These are phyloP conservation scores for Stereum hirsutum DNA, from an alignment of 1,284 basidiomycete species.

Conservation along the genomic window DNA sequence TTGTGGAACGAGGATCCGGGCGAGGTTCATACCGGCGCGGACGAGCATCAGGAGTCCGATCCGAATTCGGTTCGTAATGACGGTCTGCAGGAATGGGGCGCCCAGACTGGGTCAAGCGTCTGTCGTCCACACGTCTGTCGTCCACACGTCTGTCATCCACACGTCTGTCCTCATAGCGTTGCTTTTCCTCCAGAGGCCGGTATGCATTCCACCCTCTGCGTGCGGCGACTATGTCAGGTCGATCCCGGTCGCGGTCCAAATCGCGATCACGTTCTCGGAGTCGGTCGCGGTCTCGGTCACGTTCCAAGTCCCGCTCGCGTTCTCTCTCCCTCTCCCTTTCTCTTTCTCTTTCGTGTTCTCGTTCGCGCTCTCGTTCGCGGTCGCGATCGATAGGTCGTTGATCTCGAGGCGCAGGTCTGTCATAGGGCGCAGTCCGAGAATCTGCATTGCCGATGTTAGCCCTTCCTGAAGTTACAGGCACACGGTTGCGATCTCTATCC, in stretches of 20 bases:
- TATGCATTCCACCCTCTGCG: too few species aligned
- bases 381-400: conserved; percentile 14
- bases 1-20: conserved; percentile 4
- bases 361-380: conserved; percentile 13
- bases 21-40: conserved; percentile 15
- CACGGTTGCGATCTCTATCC: conserved; percentile 7
- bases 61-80: conserved; percentile 16
- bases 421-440: conserved; percentile 12
- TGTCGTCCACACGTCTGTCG: conserved; percentile 15
- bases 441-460: conserved; percentile 8
- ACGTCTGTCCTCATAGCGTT: too few species aligned
- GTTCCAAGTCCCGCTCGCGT: conserved; percentile 15
- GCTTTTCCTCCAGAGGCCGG: too few species aligned
- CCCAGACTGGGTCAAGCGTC: conserved; percentile 12
- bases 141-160: conserved; percentile 5
- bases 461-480: background rate
- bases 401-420: conserved; percentile 8
- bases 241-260: conserved; percentile 14
- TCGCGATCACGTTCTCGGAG: conserved; percentile 17
- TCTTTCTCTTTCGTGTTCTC: too few species aligned
- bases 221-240: too few species aligned
- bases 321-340: too few species aligned
- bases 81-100: conserved; percentile 17
- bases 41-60: too few species aligned
- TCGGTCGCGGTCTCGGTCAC: conserved; percentile 17